Conservation (phyloP, 352 stramenopile genomes). For the Globisporangium irregulare region DNA sequence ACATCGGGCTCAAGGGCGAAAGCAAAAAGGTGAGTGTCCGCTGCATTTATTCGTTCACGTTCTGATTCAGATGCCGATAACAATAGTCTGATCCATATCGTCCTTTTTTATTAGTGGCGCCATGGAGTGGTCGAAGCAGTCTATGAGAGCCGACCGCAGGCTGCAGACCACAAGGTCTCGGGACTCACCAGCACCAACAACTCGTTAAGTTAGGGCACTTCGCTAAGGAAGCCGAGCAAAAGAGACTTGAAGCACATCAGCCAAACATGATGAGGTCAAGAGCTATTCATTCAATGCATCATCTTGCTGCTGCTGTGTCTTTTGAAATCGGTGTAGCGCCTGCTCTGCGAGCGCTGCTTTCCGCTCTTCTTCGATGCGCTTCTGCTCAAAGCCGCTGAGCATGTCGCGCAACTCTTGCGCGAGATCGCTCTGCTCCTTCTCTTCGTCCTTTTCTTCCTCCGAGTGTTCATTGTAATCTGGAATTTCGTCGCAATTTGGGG, state of each 20-base stretch:
- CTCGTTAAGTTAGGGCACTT: conserved; percentile 41
- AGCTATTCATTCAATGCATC: conserved; percentile 6
- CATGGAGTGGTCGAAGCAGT: conserved; percentile 84
- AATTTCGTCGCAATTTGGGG: background rate
- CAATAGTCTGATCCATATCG: background rate
- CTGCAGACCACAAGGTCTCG: conserved; percentile 75
- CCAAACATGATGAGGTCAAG: background rate
- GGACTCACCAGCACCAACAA: conserved; percentile 40
- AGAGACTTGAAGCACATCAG: background rate
- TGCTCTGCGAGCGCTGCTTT: conserved; percentile 48
- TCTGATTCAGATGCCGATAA: background rate
- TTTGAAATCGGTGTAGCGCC: conserved; percentile 52
- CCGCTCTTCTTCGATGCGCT: conserved; percentile 59
- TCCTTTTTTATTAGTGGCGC: conserved; percentile 56
- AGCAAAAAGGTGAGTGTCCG: conserved; percentile 66
- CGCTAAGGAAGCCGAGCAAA: background rate
- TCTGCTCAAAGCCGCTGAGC: conserved; percentile 51
- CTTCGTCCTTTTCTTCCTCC: conserved; percentile 26
- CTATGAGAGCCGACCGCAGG: conserved; percentile 76
- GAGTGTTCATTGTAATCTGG: conserved; percentile 5
- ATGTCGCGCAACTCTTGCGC: conserved; percentile 58
- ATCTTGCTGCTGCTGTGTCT: conserved; percentile 38
- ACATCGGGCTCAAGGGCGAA: conserved; percentile 86
- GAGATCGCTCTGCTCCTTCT: conserved; percentile 45
- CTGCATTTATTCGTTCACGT: background rate